Evolutionary conservation across 805 yeast species (phyloP).

Genomic region (Scheffersomyces amazonensis): DNA sequence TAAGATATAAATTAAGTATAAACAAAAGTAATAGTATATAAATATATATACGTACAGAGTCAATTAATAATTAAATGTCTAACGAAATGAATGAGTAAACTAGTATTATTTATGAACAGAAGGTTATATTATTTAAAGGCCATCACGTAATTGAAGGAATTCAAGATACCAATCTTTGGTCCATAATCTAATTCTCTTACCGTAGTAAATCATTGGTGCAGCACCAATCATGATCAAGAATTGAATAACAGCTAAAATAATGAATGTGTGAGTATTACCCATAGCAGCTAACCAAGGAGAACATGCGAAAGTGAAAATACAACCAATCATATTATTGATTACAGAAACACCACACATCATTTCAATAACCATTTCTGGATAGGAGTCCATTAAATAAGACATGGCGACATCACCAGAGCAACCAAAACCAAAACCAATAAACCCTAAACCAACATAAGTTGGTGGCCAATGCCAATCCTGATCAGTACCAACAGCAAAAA

Average conservation of each 20-base stretch:
- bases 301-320: slow-evolving; percentile 37
- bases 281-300: slow-evolving; percentile 35
- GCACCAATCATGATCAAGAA: slow-evolving; percentile 29
- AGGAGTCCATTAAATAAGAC: slow-evolving; percentile 38
- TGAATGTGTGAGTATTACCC: slow-evolving; percentile 35
- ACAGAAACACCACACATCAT: slow-evolving; percentile 39
- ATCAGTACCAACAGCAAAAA: slow-evolving; percentile 39
- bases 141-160: slow-evolving; percentile 6
- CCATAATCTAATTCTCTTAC: slow-evolving; percentile 29
- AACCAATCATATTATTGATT: slow-evolving; percentile 36
- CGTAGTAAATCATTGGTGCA: slow-evolving; percentile 29
- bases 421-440: slow-evolving; percentile 38
- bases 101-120: too few species aligned
- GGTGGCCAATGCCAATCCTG: slow-evolving; percentile 35
- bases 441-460: slow-evolving; percentile 34
- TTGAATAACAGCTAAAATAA: slow-evolving; percentile 33
- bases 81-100: too few species aligned
- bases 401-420: slow-evolving; percentile 37
- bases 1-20: too few species aligned
- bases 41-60: too few species aligned
- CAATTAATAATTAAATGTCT: too few species aligned
- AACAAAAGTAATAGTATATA: too few species aligned
- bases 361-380: slow-evolving; percentile 39
- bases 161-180: slow-evolving; percentile 31
- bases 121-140: not conserved